Evolutionary conservation across 2,329 filamentous ascomycete genomes (phyloP).

Genomic region (Endothia cerciana): DNA sequence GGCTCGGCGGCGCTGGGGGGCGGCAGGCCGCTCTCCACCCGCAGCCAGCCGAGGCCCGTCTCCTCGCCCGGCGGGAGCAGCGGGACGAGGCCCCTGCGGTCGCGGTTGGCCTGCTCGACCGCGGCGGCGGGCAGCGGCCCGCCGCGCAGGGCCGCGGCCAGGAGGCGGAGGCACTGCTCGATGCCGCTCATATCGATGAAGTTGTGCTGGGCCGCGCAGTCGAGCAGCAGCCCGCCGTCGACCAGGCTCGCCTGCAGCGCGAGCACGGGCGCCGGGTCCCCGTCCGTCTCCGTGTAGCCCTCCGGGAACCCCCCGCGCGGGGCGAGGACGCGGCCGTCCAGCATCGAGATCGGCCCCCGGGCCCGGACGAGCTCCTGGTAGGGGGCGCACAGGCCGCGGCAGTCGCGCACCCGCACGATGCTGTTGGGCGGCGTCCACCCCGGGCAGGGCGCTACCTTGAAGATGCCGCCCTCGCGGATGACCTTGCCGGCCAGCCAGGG

Average conservation of each 20-base stretch:
- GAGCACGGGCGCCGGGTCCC: conserved; percentile 29
- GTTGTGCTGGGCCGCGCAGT: conserved; percentile 37
- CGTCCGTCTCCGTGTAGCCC: conserved; percentile 30
- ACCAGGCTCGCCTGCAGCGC: conserved; percentile 36
- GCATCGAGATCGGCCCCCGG: conserved; percentile 29
- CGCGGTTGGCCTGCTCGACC: background rate
- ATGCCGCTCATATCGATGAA: conserved; percentile 37
- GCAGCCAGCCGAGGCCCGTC: too few relatives aligned
- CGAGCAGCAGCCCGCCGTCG: conserved; percentile 36
- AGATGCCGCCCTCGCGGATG: background rate
- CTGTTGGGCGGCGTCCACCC: background rate
- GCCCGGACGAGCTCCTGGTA: background rate
- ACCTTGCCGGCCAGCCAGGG: background rate
- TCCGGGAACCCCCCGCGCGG: conserved; percentile 36
- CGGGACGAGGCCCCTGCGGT: background rate
- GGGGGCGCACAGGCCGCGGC: background rate
- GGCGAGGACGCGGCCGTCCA: conserved; percentile 37
- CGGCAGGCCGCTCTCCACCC: background rate
- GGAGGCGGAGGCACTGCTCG: conserved; percentile 5
- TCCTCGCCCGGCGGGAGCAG: background rate
- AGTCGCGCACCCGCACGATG: background rate
- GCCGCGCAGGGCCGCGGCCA: background rate
- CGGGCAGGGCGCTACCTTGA: background rate
- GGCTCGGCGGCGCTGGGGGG: background rate
- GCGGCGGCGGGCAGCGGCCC: background rate